These are phyloP conservation scores for Cladophialophora bantiana DNA, from an alignment of 2,329 filamentous ascomycete species.

Conservation along the genomic window DNA sequence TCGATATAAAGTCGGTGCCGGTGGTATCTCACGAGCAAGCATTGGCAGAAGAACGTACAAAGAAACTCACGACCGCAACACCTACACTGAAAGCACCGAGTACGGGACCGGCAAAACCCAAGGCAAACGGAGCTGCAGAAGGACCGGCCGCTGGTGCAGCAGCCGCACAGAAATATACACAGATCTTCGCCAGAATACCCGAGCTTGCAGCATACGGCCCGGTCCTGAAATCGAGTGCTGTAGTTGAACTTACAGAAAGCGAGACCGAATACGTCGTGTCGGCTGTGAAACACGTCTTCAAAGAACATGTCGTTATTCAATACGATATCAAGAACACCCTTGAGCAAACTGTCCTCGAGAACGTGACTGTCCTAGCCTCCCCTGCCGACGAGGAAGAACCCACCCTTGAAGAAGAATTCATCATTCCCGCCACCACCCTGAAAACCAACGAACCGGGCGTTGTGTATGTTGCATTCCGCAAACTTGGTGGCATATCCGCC, in stretches of 20 bases:
- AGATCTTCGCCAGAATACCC: constrained; percentile 85
- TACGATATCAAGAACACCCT: constrained; percentile 98
- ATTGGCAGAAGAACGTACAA: constrained; percentile 92
- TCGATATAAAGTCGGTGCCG: constrained; percentile 89
- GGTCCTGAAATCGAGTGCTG: constrained; percentile 86
- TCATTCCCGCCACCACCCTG: constrained; percentile 85
- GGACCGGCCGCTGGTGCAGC: constrained; percentile 78
- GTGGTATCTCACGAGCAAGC: constrained; percentile 95
- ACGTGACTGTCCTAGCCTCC: constrained; percentile 81
- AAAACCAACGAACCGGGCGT: constrained; percentile 86
- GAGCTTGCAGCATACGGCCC: constrained; percentile 89
- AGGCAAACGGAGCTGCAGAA: constrained; percentile 72
- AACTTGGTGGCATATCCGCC: constrained; percentile 74
- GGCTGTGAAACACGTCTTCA: constrained; percentile 96
- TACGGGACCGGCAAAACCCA: constrained; percentile 75
- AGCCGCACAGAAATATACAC: constrained; percentile 80
- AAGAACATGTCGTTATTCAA: constrained; percentile 93
- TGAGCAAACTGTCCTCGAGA: constrained; percentile 85
- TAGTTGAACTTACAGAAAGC: constrained; percentile 91
- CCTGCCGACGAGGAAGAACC: constrained; percentile 80
- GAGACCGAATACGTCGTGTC: constrained; percentile 97
- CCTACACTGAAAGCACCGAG: constrained; percentile 94
- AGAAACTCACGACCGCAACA: constrained; percentile 92
- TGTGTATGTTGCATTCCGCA: constrained; percentile 94
- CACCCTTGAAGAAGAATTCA: constrained; percentile 80